Evolutionary conservation across 2,329 filamentous ascomycete species (phyloP).

Genomic region (Trichoderma afroharzianum): DNA sequence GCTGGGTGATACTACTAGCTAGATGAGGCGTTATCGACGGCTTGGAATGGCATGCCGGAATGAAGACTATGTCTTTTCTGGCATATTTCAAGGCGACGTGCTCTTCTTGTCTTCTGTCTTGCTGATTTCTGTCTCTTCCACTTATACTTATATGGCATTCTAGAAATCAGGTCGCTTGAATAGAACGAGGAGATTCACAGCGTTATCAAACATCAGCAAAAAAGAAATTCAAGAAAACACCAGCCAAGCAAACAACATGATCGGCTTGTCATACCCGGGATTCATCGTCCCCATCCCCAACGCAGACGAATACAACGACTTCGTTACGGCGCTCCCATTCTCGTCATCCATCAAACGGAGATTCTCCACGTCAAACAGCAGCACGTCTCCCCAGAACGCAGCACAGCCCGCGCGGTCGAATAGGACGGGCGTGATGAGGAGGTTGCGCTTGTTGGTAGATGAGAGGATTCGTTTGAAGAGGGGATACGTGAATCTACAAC

Average conservation of each 20-base stretch:
- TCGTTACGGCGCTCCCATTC: not conserved
- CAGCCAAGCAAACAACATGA: not conserved
- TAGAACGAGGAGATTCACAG: not conserved
- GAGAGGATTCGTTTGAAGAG: not conserved
- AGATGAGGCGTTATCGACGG: not conserved
- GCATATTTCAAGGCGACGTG: not conserved
- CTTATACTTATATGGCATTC: not conserved
- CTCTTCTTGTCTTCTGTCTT: not conserved
- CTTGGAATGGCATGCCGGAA: not conserved
- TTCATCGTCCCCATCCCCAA: not conserved
- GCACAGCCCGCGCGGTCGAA: not conserved
- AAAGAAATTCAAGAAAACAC: not conserved
- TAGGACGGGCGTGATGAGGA: not conserved
- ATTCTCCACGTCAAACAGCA: not conserved
- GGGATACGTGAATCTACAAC: not conserved
- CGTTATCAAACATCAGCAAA: not conserved
- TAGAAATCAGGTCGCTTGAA: not conserved
- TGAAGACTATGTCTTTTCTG: not conserved
- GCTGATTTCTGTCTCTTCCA: not conserved
- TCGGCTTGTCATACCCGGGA: not conserved
- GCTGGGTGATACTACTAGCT: not conserved
- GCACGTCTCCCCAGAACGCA: not conserved
- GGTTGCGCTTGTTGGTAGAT: not conserved
- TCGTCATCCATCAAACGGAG: not conserved
- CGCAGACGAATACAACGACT: not conserved